Evolutionary conservation across 305 asterid species (phyloP), one percentile per base, ranked within the genome.

Genomic region (Nicotiana rustica): DNA sequence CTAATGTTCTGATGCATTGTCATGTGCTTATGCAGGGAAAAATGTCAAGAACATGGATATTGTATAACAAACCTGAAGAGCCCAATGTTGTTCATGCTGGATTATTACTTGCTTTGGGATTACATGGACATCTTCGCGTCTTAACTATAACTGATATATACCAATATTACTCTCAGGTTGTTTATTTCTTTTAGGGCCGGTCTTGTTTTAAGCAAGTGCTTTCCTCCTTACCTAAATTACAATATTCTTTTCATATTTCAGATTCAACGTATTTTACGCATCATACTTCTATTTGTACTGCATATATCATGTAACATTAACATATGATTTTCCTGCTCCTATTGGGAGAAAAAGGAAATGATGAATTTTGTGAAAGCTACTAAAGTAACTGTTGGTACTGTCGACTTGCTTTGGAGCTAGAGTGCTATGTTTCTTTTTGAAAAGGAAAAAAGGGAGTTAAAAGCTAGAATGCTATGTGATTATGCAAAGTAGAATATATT

Each of bases 61-160:
- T 91, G 44, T 96, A 96, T 84, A 96, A 96, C 91, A 96, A 92
- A 88, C 99, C 99, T 15, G 98, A 93, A 78, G 99, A 92, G 84
- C 99, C 99, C 57, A 92, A 90, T 89, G 98, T 90, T 86, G 89
- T 91, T 86, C 99, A 96, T 87, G 98, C 98, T 17, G 99, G 99
- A 56, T 96, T 96, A 83, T 98, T 96, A 76, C 93, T 96, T 81
- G 97, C 98, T 84, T 88, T 96, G 93, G 99, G 99, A 82, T 90
- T 96, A 87, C 98, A 95, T 87, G 98, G 98, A 71, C 98, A 96
- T 88, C 98, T 96, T 84, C 88, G 90, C 38, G 97, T 91, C 41
- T 88, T 96, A 73, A 88, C 90, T 85, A 90, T 92, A 85, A 85
- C 98, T 0, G 99, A 96, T 87, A 93, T 96, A 84, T 96, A 88